Conservation (phyloP, 2,329 filamentous ascomycete genomes). For the Furcasterigmium sp. region DNA sequence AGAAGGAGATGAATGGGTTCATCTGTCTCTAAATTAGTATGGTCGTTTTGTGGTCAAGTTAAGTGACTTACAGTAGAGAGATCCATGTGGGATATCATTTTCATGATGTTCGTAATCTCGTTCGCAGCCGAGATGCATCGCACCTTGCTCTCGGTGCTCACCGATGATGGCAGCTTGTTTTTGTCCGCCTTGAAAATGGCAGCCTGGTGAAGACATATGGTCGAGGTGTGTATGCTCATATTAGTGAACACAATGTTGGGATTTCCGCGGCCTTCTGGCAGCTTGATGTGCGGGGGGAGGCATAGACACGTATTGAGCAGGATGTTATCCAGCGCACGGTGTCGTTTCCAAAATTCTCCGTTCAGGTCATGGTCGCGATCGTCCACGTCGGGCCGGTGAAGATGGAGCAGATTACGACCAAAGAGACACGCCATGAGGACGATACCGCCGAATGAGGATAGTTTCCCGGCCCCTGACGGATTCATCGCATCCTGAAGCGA, state of each 20-base stretch:
- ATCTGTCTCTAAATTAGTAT: conserved; percentile 49
- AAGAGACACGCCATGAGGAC: conserved; percentile 85
- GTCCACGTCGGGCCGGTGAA: conserved; percentile 78
- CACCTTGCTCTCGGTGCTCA: conserved; percentile 85
- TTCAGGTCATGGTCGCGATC: conserved; percentile 85
- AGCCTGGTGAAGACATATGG: conserved; percentile 95
- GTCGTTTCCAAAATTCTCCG: conserved; percentile 92
- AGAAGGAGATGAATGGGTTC: conserved; percentile 94
- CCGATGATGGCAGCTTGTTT: conserved; percentile 68
- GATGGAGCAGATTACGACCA: conserved; percentile 83
- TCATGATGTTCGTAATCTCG: conserved; percentile 93
- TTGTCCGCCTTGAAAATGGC: conserved; percentile 97
- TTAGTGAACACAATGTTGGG: conserved; percentile 90
- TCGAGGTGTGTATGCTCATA: conserved; percentile 95
- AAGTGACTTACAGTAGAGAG: conserved; percentile 63
- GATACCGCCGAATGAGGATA: conserved; percentile 76
- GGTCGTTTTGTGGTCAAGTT: not conserved
- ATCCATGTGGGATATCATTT: conserved; percentile 87
- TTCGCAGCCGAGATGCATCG: conserved; percentile 90
- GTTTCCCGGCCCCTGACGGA: conserved; percentile 63
- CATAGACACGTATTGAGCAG: conserved; percentile 81
- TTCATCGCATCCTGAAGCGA: conserved; percentile 66
- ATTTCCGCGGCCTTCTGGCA: conserved; percentile 70
- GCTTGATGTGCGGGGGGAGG: conserved; percentile 73
- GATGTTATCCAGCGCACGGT: conserved; percentile 83